phyloP scores from a whole-genome alignment of 2,329 filamentous ascomycete genomes.

The Talaromyces albobiverticillius region DNA sequence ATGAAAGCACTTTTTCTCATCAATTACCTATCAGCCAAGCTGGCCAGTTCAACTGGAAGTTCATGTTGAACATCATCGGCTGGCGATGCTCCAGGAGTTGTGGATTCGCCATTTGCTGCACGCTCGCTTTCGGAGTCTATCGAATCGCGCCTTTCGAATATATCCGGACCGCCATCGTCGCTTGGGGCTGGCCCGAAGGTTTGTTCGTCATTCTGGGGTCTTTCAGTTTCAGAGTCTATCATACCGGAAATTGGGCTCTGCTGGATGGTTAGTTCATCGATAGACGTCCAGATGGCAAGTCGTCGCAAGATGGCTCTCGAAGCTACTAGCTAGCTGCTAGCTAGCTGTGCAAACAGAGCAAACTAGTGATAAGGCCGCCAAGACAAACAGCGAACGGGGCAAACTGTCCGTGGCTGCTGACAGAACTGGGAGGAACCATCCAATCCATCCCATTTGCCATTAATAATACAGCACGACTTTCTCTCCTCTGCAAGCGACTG shows the following conservation, averaged over 20 bases:
- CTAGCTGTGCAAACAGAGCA: too few species aligned
- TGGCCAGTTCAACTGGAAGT: slow-evolving; percentile 89
- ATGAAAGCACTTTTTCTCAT: neutral
- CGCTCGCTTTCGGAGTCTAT: slow-evolving; percentile 27
- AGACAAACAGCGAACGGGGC: slow-evolving; percentile 8
- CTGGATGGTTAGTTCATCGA: neutral
- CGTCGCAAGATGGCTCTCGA: neutral
- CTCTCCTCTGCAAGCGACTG: too few species aligned
- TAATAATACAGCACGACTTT: slow-evolving; percentile 10
- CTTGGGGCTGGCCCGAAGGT: neutral
- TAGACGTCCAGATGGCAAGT: neutral
- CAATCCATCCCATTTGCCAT: neutral
- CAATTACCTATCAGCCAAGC: slow-evolving; percentile 76
- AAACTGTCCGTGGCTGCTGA: neutral
- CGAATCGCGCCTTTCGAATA: slow-evolving; percentile 44
- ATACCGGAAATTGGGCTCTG: slow-evolving; percentile 3
- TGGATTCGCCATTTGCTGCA: slow-evolving; percentile 28
- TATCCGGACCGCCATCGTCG: slow-evolving; percentile 27
- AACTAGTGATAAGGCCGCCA: too few species aligned
- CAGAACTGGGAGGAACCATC: slow-evolving; percentile 1
- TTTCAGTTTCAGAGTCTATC: neutral
- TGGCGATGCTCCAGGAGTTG: slow-evolving; percentile 22
- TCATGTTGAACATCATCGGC: slow-evolving; percentile 73
- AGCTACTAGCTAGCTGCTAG: neutral
- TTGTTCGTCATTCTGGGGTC: slow-evolving; percentile 3